Conservation (phyloP, 805 yeast genomes). For the Metschnikowia peoriensis region DNA sequence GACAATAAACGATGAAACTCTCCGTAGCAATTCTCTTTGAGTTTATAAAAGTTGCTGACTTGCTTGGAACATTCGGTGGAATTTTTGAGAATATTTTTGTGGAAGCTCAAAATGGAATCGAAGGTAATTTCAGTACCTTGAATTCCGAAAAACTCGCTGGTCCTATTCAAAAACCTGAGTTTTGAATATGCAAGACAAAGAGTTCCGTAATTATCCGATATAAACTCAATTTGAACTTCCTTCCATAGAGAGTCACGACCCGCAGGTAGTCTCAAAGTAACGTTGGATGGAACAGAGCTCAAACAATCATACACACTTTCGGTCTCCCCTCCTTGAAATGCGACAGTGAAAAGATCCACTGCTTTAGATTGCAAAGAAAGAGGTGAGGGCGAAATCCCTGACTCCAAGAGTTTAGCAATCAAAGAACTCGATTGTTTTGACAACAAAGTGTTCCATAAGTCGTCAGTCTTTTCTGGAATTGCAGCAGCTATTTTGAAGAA, state of each 20-base stretch:
- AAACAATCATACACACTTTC: slow-evolving; percentile 1
- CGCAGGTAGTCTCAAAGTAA: neutral
- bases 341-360: neutral
- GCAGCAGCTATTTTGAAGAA: slow-evolving; percentile 1
- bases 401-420: slow-evolving; percentile 14
- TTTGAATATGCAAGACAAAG: slow-evolving; percentile 22
- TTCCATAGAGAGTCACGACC: slow-evolving; percentile 1
- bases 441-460: slow-evolving; percentile 4
- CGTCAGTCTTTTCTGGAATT: neutral
- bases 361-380: neutral
- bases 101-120: slow-evolving; percentile 20
- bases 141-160: slow-evolving; percentile 13
- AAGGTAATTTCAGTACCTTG: slow-evolving; percentile 6
- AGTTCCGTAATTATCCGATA: slow-evolving; percentile 21
- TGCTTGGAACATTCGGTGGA: slow-evolving; percentile 22
- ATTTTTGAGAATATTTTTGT: slow-evolving; percentile 19
- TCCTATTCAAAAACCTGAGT: slow-evolving; percentile 28
- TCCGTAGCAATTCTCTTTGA: slow-evolving; percentile 40
- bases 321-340: neutral
- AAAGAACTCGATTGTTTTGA: slow-evolving; percentile 17
- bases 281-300: neutral
- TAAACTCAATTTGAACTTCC: slow-evolving; percentile 13
- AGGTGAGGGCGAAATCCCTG: slow-evolving; percentile 8
- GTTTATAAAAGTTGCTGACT: slow-evolving; percentile 40
- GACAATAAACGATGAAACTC: slow-evolving; percentile 21